These are phyloP conservation scores for Raffaelea ambrosiae DNA, from an alignment of 2,329 filamentous ascomycete genomes.

Conservation along the genomic window DNA sequence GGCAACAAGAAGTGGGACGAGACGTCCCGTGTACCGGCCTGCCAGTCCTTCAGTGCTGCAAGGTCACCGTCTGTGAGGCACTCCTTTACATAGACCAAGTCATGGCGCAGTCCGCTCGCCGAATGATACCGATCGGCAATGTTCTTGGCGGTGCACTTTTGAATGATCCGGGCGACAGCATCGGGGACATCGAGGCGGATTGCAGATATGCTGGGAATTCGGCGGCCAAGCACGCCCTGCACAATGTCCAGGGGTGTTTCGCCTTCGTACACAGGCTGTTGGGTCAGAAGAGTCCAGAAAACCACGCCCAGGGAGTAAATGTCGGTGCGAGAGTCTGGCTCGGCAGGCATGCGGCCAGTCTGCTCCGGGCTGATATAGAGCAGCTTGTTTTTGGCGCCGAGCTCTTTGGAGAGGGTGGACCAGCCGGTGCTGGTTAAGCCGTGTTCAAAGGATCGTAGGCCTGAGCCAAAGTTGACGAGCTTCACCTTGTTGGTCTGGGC, in stretches of 20 bases:
- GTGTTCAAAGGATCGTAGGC: constrained; percentile 81
- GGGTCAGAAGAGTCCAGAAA: constrained; percentile 79
- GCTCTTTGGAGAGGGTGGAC: constrained; percentile 72
- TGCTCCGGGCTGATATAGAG: constrained; percentile 92
- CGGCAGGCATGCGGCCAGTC: constrained; percentile 84
- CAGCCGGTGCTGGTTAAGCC: constrained; percentile 79
- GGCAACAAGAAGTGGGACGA: constrained; percentile 90
- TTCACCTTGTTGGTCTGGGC: constrained; percentile 62
- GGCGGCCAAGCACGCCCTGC: constrained; percentile 74
- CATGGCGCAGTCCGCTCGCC: constrained; percentile 74
- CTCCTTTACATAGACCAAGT: constrained; percentile 65
- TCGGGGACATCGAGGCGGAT: constrained; percentile 79
- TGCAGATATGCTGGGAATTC: constrained; percentile 67
- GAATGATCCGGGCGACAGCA: constrained; percentile 71
- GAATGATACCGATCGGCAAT: constrained; percentile 86
- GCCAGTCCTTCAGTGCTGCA: constrained; percentile 61
- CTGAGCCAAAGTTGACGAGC: constrained; percentile 78
- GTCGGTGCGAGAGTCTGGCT: constrained; percentile 86
- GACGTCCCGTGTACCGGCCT: constrained; percentile 74
- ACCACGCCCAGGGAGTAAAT: constrained; percentile 87
- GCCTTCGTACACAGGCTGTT: constrained; percentile 71
- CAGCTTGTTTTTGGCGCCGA: constrained; percentile 81
- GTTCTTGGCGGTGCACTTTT: constrained; percentile 86
- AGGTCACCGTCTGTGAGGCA: constrained; percentile 69
- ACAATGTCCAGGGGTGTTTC: constrained; percentile 80